Evolutionary conservation across 2,329 filamentous ascomycete species (phyloP), one percentile per base, ranked within the genome.

Genomic region (Chaetomium sp.): DNA sequence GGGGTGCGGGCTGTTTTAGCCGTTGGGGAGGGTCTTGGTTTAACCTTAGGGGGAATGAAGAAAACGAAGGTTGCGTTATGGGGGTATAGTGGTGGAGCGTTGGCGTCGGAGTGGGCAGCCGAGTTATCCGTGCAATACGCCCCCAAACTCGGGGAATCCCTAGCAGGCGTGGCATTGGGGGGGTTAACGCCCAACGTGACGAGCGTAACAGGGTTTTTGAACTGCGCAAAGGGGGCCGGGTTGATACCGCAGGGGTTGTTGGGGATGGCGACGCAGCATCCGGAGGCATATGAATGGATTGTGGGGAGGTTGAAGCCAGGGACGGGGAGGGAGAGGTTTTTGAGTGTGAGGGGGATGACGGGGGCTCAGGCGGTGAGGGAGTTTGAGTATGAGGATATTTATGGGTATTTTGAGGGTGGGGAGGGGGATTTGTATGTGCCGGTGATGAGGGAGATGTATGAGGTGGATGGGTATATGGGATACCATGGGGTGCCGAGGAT

Each of bases 61-160:
- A 62, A 67, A 11, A 67, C 73, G 0, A 67, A 60, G 4, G 65
- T 74, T 43, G 71, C 73, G 2, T 65, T 81, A 53, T 82, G 78
- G 77, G 78, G 78, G 5, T 80, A 79, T 63, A 78, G 74, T 5
- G 78, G 78, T 5, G 78, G 78, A n/a, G 71, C 72, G 10, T 59
- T 80, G 40, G 76, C 76, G 1, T 72, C 67, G n/a, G 75, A 74
- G 50, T 79, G 72, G 72, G 77, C 77, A 1, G 71, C 74, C n/a
- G 75, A 79, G 59, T 61, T 80, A 48, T 73, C 77, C 54, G 65
- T 68, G 1, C 65, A 66, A 27, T 80, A 80, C 59, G 78, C 77
- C 0, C 74, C 76, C 1, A 75, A 79, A 55, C 62, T 80, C 41
- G 63, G 19, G 19, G 19, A 27, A 27, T 27, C 66, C 33, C 69